phyloP scores from a whole-genome alignment of 225 moss, liverwort and hornwort species.

The Polytrichum commune region DNA sequence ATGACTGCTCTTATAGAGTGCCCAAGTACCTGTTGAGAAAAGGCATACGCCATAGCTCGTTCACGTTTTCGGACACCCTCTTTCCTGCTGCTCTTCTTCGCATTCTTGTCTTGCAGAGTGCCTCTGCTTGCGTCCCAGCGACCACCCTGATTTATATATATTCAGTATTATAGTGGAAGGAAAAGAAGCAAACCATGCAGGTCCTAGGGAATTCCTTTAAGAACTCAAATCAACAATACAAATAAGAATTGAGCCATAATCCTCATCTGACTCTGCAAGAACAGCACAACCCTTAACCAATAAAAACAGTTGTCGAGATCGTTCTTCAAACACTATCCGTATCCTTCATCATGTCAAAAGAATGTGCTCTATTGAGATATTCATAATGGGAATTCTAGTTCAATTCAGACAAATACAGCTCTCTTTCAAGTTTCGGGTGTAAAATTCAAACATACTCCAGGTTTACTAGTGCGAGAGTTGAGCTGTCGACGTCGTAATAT shows the following conservation, averaged over 20 bases:
- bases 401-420: neutral
- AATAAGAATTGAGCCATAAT: neutral
- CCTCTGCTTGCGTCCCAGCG: constrained; percentile 86
- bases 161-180: too few relatives aligned
- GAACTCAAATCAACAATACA: neutral
- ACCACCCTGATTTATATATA: constrained; percentile 35
- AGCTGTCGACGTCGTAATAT: constrained; percentile 43
- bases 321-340: too few relatives aligned
- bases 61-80: constrained; percentile 87
- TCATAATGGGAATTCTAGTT: too few relatives aligned
- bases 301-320: too few relatives aligned
- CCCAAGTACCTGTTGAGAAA: constrained; percentile 72
- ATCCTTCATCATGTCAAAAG: too few relatives aligned
- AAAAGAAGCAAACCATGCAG: neutral
- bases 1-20: neutral
- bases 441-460: constrained; percentile 19
- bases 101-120: constrained; percentile 66
- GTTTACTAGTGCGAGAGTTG: constrained; percentile 33
- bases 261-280: neutral
- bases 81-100: constrained; percentile 54
- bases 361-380: too few relatives aligned
- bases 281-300: too few relatives aligned
- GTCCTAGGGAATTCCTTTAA: neutral
- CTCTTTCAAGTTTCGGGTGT: neutral
- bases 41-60: constrained; percentile 87